phyloP scores from a whole-genome alignment of 306 rosid species.

The Aeschynomene evenia region DNA sequence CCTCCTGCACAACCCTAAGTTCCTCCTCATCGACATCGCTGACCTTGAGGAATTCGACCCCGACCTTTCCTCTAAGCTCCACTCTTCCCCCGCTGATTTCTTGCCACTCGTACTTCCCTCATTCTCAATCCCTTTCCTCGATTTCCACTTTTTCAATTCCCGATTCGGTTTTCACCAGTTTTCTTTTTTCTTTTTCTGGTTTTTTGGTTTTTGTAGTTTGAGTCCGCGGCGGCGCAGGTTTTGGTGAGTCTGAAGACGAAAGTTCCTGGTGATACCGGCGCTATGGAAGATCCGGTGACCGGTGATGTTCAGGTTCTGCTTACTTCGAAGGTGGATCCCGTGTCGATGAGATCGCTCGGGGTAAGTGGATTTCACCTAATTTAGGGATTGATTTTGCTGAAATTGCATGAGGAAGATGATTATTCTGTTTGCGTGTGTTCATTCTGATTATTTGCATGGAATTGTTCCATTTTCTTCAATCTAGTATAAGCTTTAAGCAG shows the following conservation, averaged over 20 bases:
- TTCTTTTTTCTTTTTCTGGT: neutral
- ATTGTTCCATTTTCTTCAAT: neutral
- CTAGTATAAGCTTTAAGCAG: neutral
- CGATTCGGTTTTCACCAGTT: neutral
- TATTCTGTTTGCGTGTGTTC: neutral
- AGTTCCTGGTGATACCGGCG: conserved; percentile 80
- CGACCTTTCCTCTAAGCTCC: conserved; percentile 79
- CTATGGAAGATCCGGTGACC: conserved; percentile 75
- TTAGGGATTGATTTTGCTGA: neutral
- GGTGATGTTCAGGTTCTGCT: conserved; percentile 91
- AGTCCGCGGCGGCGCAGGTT: conserved; percentile 95
- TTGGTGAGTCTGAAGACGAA: conserved; percentile 76
- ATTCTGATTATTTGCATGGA: neutral
- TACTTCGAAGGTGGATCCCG: conserved; percentile 77
- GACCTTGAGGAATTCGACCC: conserved; percentile 78
- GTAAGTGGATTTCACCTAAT: conserved; percentile 38
- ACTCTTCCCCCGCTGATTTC: conserved; percentile 73
- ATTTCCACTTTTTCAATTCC: too few species aligned
- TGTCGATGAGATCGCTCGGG: conserved; percentile 84
- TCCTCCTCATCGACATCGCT: conserved; percentile 64
- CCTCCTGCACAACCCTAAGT: conserved; percentile 67
- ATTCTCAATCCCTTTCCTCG: neutral
- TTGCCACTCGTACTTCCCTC: conserved; percentile 60
- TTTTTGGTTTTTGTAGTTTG: conserved; percentile 51
- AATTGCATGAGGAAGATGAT: neutral